Conservation (phyloP, 352 stramenopile species). For the Globisporangium sylvaticum region DNA sequence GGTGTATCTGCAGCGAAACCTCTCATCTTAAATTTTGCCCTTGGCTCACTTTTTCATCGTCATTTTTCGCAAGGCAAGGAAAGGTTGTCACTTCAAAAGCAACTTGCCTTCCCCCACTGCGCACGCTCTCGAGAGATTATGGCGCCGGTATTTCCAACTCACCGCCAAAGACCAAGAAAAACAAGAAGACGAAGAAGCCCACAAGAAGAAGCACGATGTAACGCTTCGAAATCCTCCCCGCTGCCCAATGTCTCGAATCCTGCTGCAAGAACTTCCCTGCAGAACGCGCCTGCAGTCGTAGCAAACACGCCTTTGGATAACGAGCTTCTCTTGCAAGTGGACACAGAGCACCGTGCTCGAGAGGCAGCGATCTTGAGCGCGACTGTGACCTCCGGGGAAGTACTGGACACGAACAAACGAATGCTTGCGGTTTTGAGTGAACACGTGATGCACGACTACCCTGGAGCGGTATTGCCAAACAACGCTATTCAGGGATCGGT, state of each 20-base stretch:
- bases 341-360: background rate
- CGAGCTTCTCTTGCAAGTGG: background rate
- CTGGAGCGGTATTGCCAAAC: background rate
- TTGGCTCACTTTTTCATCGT: background rate
- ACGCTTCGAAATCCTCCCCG: background rate
- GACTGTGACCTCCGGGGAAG: background rate
- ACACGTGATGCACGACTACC: background rate
- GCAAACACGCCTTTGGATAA: background rate
- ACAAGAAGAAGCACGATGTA: background rate
- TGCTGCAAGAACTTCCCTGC: background rate
- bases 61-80: background rate
- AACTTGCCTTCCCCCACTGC: background rate
- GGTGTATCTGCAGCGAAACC: no score
- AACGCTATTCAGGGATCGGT: background rate
- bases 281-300: background rate
- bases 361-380: background rate
- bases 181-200: background rate
- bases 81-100: background rate
- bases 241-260: background rate
- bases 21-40: no score
- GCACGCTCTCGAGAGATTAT: background rate
- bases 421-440: background rate
- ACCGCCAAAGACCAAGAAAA: background rate
- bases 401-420: background rate
- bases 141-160: background rate